phyloP scores from a whole-genome alignment of 805 yeast genomes.

The Sugiyamaella boreocaroliniensis region DNA sequence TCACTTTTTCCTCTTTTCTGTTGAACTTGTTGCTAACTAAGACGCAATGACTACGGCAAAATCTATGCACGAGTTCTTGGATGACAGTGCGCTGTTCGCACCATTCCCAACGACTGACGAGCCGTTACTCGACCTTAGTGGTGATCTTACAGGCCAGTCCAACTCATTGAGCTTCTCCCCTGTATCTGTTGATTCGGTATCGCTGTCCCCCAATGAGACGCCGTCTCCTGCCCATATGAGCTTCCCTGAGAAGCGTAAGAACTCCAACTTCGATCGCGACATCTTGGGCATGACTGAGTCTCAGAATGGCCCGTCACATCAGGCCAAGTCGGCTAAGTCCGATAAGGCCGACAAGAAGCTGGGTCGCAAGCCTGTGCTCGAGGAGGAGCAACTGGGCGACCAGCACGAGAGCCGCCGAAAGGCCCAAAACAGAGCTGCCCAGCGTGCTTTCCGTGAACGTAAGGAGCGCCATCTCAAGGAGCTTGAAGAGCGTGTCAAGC shows the following conservation, averaged over 20 bases:
- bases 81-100: constrained; percentile 11
- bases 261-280: not conserved
- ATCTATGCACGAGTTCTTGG: constrained; percentile 10
- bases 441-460: constrained; percentile 91
- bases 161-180: constrained; percentile 8
- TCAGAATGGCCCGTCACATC: not conserved
- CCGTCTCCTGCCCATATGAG: constrained; percentile 4
- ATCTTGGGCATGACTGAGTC: not conserved
- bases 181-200: constrained; percentile 12
- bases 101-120: not conserved
- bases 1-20: not conserved
- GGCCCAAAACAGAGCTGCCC: constrained; percentile 98
- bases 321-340: constrained; percentile 7
- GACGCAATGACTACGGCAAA: constrained; percentile 12
- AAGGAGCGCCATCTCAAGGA: constrained; percentile 84
- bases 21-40: not conserved
- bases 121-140: not conserved
- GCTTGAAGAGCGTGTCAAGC: constrained; percentile 67
- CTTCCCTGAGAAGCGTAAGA: constrained; percentile 5
- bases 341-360: constrained; percentile 35
- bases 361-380: constrained; percentile 72
- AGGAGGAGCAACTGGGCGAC: constrained; percentile 22
- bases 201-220: constrained; percentile 8
- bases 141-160: not conserved
- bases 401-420: constrained; percentile 87